Evolutionary conservation across 129 eudicot genomes (phyloP), one percentile per base, ranked within the genome.

Genomic region (Calendula officinalis): DNA sequence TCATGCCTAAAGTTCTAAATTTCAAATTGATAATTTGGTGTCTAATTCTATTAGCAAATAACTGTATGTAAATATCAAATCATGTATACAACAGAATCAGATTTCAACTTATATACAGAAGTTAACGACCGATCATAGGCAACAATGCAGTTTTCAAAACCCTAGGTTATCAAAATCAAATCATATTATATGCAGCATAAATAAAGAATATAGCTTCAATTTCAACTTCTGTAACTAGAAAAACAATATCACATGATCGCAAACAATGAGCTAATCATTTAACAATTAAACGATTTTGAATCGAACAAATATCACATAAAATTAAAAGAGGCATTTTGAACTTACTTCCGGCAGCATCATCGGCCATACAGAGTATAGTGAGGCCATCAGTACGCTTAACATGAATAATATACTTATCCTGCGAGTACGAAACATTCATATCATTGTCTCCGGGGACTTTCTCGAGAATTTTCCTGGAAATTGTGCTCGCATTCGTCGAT

Each of bases 361-460:
- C 96, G 42, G 98, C 96, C 98, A 92, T 92, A 77, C 96, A 92
- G 13, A 92, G 95, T 44, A 92, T 81, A 45, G 94, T 83, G 76
- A 92, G 87, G 16, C 98, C 96, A 79, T 92, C 98, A 36, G 98
- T 85, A 54, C 91, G 82, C 73, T 88, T 88, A 78, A 88, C 96
- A 62, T 92, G 98, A 62, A 92, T 88, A 17, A 88, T 88, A 41
- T 78, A 92, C 4, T 95, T 95, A 85, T 92, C 98, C 47, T 92
- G 98, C 17, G 98, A 92, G 64, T 92, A 92, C 0, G 96, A 92
- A 10, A 76, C 91, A 15, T 88, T 81, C 68, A 87, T 78, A 58
- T 92, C 98, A 44, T 83, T 76, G 62, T 61, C 81, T 1, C 96
- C 95, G 1, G 89, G 80, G 40, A 74, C 82, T 54, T 88, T 92